Percentiles rank a stretch among this genome's conserved stretches.
These are phyloP conservation scores for Chlorella sp. DNA, from an alignment of 139 green algal species.

Conservation along the genomic window DNA sequence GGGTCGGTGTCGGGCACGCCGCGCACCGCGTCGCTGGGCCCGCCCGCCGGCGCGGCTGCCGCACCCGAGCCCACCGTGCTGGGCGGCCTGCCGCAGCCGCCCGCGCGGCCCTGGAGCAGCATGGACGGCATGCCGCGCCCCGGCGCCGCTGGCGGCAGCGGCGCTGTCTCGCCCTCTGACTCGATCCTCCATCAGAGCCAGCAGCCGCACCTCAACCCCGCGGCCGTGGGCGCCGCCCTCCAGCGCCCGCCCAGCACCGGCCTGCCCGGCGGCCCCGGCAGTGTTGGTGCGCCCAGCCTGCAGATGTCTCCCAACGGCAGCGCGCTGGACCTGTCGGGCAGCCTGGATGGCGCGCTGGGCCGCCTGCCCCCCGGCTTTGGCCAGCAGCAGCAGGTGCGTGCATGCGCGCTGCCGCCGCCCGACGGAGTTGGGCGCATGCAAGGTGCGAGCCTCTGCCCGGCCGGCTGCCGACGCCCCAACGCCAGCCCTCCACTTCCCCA, in stretches of 20 bases:
- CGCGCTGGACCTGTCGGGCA: background rate
- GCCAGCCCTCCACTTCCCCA: background rate
- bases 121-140: conserved; percentile 18
- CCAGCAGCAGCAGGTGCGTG: conserved; percentile 3
- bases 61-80: background rate
- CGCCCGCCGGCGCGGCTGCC: background rate
- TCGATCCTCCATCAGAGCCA: too few relatives aligned
- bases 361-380: conserved; percentile 9
- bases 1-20: conserved; percentile 18
- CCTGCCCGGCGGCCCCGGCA: too few relatives aligned
- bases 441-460: too few relatives aligned
- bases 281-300: too few relatives aligned
- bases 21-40: conserved; percentile 6
- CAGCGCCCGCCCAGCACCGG: conserved; percentile 16
- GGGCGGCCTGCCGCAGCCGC: background rate
- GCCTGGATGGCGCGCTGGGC: conserved; percentile 2
- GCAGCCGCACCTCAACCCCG: too few relatives aligned
- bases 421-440: too few relatives aligned
- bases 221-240: background rate
- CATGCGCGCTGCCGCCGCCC: background rate
- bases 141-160: conserved; percentile 8
- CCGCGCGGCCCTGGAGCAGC: conserved; percentile 12
- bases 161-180: background rate
- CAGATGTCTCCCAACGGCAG: too few relatives aligned
- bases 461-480: too few relatives aligned